Evolutionary conservation across 2,329 filamentous ascomycete genomes (phyloP).

Genomic region (Neonectria ditissima): DNA sequence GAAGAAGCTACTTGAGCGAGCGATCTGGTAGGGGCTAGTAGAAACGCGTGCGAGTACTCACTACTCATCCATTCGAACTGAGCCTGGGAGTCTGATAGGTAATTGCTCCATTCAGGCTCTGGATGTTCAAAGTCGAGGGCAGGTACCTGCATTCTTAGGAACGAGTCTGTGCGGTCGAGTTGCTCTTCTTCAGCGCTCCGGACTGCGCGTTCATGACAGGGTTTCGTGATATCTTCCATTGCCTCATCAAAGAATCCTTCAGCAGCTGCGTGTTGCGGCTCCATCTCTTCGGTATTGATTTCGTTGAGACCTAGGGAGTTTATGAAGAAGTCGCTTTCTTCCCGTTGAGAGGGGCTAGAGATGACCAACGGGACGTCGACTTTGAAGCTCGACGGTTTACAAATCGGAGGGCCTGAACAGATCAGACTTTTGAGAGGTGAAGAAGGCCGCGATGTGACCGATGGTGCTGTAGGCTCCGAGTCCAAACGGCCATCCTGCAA

Average conservation of each 20-base stretch:
- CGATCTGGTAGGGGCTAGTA: conserved; percentile 3
- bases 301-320: background rate
- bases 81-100: conserved; percentile 30
- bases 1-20: conserved; percentile 29
- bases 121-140: conserved; percentile 43
- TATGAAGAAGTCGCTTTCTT: background rate
- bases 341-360: conserved; percentile 27
- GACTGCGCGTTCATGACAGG: conserved; percentile 22
- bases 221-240: conserved; percentile 38
- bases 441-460: conserved; percentile 31
- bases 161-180: conserved; percentile 40
- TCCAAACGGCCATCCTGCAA: conserved; percentile 30
- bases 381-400: conserved; percentile 22
- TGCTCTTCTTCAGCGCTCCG: conserved; percentile 46
- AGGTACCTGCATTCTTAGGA: conserved; percentile 46
- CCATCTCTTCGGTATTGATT: background rate
- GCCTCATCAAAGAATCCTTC: conserved; percentile 40
- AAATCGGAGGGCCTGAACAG: conserved; percentile 4
- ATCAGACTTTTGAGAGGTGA: conserved; percentile 10
- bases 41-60: conserved; percentile 4
- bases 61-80: conserved; percentile 45
- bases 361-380: conserved; percentile 42
- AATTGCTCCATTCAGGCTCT: conserved; percentile 38
- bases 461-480: conserved; percentile 33
- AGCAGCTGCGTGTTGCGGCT: background rate